These are phyloP conservation scores for Saturnispora sekii DNA, from an alignment of 805 yeast genomes.

Conservation along the genomic window DNA sequence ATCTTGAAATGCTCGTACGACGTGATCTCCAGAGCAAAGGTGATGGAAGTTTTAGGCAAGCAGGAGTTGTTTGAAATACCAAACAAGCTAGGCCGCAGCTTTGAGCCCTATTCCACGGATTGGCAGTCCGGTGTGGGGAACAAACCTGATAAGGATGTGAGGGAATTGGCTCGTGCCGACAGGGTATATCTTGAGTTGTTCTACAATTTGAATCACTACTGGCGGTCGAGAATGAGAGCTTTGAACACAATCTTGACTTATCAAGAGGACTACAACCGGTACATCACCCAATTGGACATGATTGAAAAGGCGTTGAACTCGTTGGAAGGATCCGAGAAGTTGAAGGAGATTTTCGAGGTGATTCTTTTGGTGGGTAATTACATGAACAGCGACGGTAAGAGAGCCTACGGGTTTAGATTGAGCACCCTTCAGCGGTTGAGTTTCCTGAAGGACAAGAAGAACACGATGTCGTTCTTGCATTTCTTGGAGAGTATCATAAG, in stretches of 20 bases:
- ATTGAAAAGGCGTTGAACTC: slow-evolving; percentile 68
- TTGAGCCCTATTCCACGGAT: slow-evolving; percentile 73
- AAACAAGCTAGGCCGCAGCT: slow-evolving; percentile 55
- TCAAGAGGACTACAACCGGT: slow-evolving; percentile 69
- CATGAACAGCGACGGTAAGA: slow-evolving; percentile 90
- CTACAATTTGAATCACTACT: slow-evolving; percentile 76
- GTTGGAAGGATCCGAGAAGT: slow-evolving; percentile 53
- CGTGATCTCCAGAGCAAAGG: slow-evolving; percentile 56
- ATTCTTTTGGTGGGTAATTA: slow-evolving; percentile 89
- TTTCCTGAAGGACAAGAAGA: slow-evolving; percentile 82
- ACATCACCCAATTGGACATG: slow-evolving; percentile 53
- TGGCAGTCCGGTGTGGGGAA: slow-evolving; percentile 37
- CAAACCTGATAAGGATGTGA: slow-evolving; percentile 59
- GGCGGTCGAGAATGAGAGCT: slow-evolving; percentile 89
- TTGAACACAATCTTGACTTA: slow-evolving; percentile 57
- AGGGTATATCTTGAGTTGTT: slow-evolving; percentile 73
- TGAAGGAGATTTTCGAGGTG: slow-evolving; percentile 68
- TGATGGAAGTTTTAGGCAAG: slow-evolving; percentile 75
- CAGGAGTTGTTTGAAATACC: slow-evolving; percentile 71
- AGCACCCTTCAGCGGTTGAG: slow-evolving; percentile 83
- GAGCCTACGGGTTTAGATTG: slow-evolving; percentile 86
- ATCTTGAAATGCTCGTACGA: slow-evolving; percentile 70
- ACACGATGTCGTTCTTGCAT: slow-evolving; percentile 82
- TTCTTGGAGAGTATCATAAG: slow-evolving; percentile 88
- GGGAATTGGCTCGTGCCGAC: slow-evolving; percentile 79